Evolutionary conservation across 2,329 filamentous ascomycete genomes (phyloP).

Genomic region (Pseudocercospora pini-densiflorae): DNA sequence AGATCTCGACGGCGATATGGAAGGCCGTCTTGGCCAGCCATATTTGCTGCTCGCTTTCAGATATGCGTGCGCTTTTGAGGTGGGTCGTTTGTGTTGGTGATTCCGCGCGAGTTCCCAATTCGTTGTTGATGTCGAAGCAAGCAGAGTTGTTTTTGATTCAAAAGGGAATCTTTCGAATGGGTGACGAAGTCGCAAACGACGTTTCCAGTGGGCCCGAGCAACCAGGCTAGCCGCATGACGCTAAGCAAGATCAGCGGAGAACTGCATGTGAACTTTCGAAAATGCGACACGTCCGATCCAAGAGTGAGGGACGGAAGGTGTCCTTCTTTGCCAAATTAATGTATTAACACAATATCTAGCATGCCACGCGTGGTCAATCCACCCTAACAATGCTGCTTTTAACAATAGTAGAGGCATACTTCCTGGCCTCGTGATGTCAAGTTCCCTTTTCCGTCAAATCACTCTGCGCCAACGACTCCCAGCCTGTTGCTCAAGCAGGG

Average conservation of each 20-base stretch:
- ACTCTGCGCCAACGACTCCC: neutral
- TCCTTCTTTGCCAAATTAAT: neutral
- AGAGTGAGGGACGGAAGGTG: neutral
- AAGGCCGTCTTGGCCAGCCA: neutral
- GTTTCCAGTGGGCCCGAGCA: neutral
- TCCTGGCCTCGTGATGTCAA: neutral
- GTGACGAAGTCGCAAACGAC: neutral
- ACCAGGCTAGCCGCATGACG: neutral
- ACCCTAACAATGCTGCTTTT: neutral
- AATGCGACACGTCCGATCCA: neutral
- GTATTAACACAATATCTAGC: slow-evolving; percentile 5
- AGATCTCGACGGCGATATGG: neutral
- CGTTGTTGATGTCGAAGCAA: neutral
- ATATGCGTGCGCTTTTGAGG: neutral
- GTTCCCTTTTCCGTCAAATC: neutral
- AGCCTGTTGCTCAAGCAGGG: neutral
- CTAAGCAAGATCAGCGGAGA: neutral
- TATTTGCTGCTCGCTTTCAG: neutral
- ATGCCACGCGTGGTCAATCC: neutral
- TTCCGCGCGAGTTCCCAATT: neutral
- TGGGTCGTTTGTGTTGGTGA: neutral
- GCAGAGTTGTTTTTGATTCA: neutral
- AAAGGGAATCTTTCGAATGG: neutral
- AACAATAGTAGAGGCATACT: neutral
- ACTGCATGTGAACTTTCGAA: neutral